Conservation (phyloP, 345 rosid species). For the Punica granatum region DNA sequence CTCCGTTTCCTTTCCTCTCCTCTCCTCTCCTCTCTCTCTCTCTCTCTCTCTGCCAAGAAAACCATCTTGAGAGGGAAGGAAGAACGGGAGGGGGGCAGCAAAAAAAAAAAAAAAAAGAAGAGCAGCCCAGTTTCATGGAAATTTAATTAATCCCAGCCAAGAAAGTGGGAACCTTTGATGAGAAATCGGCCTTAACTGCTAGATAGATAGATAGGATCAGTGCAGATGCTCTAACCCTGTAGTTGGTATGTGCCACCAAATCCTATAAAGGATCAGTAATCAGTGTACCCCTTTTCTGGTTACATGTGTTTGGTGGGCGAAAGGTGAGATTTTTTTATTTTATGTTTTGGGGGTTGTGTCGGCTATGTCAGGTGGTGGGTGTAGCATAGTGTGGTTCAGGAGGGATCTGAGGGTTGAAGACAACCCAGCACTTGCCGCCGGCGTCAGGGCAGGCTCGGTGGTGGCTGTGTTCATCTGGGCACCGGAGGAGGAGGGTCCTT, state of each 20-base stretch:
- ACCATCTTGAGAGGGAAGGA: neutral
- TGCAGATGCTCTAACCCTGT: neutral
- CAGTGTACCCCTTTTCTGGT: neutral
- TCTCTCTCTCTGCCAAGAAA: neutral
- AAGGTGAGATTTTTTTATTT: conserved; percentile 6
- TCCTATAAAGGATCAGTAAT: neutral
- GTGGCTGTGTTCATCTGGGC: conserved; percentile 82
- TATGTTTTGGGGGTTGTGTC: conserved; percentile 28
- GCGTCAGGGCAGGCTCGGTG: conserved; percentile 84
- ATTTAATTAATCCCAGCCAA: neutral
- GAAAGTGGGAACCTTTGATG: neutral
- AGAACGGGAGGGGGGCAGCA: too few relatives aligned
- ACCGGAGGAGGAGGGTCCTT: conserved; percentile 93
- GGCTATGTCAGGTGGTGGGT: conserved; percentile 38
- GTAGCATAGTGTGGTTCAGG: conserved; percentile 97
- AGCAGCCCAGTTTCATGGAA: neutral
- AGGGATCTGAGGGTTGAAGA: conserved; percentile 98
- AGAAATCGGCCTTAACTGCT: neutral
- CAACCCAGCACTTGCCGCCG: conserved; percentile 88
- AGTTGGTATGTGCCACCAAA: neutral
- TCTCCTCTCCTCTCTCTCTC: conserved; percentile 7
- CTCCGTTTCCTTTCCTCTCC: neutral
- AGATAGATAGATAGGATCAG: neutral
- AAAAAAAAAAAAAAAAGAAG: neutral
- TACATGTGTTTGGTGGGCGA: conserved; percentile 9